phyloP scores from a whole-genome alignment of 1,284 basidiomycete species.

The Inonotus obliquus region DNA sequence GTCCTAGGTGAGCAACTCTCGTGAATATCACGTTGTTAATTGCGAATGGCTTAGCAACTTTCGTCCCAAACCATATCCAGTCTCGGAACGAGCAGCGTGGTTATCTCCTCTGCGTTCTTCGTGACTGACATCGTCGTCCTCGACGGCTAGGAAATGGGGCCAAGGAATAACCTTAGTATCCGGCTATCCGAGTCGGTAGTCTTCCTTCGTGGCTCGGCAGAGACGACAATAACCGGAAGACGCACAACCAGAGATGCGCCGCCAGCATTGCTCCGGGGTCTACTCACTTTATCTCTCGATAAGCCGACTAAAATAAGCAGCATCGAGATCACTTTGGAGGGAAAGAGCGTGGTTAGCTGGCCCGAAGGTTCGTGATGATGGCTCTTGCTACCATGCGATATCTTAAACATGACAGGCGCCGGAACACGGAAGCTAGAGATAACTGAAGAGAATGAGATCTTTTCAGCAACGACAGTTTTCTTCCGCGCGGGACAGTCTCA shows the following conservation, averaged over 20 bases:
- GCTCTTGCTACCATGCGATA: neutral
- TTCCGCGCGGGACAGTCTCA: constrained; percentile 52
- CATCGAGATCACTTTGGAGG: constrained; percentile 78
- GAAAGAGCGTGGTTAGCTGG: constrained; percentile 65
- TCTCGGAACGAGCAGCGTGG: neutral
- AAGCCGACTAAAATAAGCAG: constrained; percentile 87
- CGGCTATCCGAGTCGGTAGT: constrained; percentile 81
- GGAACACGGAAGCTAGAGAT: constrained; percentile 79
- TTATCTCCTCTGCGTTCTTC: neutral
- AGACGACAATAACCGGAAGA: constrained; percentile 37
- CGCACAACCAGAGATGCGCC: constrained; percentile 42
- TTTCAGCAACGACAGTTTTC: constrained; percentile 69
- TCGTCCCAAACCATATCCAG: neutral
- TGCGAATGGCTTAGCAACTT: neutral
- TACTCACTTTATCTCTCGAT: constrained; percentile 74
- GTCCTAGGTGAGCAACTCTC: neutral
- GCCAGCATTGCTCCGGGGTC: constrained; percentile 83
- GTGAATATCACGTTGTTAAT: neutral
- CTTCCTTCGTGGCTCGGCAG: constrained; percentile 59
- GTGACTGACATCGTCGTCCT: neutral
- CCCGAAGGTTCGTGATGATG: constrained; percentile 69
- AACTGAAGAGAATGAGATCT: constrained; percentile 75
- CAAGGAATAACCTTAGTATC: constrained; percentile 48
- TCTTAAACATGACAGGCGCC: constrained; percentile 45
- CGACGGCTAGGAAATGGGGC: neutral